These are phyloP conservation scores for Aspergillus egyptiacus DNA, from an alignment of 495 filamentous ascomycete genomes.

Conservation along the genomic window DNA sequence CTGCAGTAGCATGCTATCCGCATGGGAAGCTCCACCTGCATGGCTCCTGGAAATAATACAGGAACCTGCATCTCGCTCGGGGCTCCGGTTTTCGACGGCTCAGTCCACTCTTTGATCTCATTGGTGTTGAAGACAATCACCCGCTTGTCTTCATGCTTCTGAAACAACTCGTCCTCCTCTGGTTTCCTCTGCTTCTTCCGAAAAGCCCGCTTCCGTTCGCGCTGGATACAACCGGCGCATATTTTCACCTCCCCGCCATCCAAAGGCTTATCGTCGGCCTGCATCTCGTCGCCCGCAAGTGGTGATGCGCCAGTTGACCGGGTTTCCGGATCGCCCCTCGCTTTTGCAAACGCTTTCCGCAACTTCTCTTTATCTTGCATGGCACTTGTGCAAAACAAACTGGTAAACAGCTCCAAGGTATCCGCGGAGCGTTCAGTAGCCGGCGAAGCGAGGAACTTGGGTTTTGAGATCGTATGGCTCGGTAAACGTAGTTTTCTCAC, in stretches of 20 bases:
- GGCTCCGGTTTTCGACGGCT: constrained; percentile 40
- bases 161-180: constrained; percentile 77
- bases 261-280: constrained; percentile 61
- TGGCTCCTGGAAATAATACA: constrained; percentile 49
- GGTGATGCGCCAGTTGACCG: constrained; percentile 26
- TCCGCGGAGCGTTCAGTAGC: constrained; percentile 54
- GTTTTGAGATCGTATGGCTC: constrained; percentile 82
- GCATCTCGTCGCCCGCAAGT: constrained; percentile 26
- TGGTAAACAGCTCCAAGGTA: constrained; percentile 72
- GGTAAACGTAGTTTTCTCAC: constrained; percentile 79
- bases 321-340: constrained; percentile 39
- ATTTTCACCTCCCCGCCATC: constrained; percentile 84
- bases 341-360: constrained; percentile 60
- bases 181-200: constrained; percentile 85
- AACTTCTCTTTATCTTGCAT: constrained; percentile 66
- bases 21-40: constrained; percentile 80
- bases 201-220: constrained; percentile 80
- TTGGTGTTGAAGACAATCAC: constrained; percentile 90
- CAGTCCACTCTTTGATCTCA: constrained; percentile 83
- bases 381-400: constrained; percentile 86
- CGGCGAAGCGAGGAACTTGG: constrained; percentile 72
- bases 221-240: constrained; percentile 72
- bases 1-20: constrained; percentile 96
- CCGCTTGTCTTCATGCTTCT: constrained; percentile 65
- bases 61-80: constrained; percentile 25